These are phyloP conservation scores for Penicillium diatomitis DNA, from an alignment of 495 filamentous ascomycete genomes.

Conservation along the genomic window DNA sequence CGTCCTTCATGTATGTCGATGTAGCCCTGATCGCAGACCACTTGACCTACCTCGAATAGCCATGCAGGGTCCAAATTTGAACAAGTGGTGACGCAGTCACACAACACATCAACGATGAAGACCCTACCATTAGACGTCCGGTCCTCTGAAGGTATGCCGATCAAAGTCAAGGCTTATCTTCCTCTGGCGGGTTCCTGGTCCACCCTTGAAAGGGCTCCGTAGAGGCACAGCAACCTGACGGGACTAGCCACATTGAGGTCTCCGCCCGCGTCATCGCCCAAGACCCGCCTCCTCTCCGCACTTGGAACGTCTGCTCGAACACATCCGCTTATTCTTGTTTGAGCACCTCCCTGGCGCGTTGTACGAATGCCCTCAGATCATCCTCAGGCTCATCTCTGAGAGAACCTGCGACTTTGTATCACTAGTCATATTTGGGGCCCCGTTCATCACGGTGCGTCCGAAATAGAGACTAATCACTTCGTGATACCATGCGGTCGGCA, in stretches of 20 bases:
- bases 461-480: conserved; percentile 1
- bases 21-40: no score
- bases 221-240: conserved; percentile 3
- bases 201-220: neutral
- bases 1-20: no score
- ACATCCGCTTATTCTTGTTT: neutral
- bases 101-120: no score
- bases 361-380: conserved; percentile 3
- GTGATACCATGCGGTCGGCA: conserved; percentile 25
- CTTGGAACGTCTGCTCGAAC: conserved; percentile 4
- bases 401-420: conserved; percentile 5
- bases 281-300: conserved; percentile 13
- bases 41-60: no score
- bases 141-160: no score
- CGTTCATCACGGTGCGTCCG: neutral
- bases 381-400: neutral
- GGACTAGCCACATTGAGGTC: conserved; percentile 1
- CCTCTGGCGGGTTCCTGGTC: neutral
- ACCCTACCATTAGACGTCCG: no score
- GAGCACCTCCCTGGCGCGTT: neutral
- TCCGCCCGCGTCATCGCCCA: conserved; percentile 36
- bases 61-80: no score
- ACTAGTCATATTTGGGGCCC: conserved; percentile 5
- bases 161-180: no score
- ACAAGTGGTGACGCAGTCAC: no score